Evolutionary conservation across 1,139 yeast species (phyloP), one percentile per base, ranked within the genome.

Genomic region (Blastobotrys serpentis): DNA sequence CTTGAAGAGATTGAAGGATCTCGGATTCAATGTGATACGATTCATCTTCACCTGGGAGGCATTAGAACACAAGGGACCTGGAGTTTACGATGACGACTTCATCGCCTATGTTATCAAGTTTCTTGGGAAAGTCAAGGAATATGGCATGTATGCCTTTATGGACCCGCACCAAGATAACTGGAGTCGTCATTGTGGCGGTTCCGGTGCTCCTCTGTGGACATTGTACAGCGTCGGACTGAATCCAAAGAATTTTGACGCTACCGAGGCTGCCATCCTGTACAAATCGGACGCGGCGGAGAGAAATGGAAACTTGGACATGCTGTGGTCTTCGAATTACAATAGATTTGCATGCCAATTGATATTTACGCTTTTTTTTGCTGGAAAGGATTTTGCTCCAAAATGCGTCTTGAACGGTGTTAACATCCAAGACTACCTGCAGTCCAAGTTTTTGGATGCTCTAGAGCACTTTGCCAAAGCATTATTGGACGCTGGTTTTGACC

Each of bases 141-240:
- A 83, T 18, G 95, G 95, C 0, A 64, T 89, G 18, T 86, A 85
- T 59, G 88, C 87, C 8, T 81, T 86, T 55, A 66, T 89, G 56
- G 96, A 89, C 61, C 85, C 92, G 1, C 97, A 89, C 63, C 97
- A 89, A 64, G 97, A 89, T 64, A 92, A 83, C 18, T 89, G 97
- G 97, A 82, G 92, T 2, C 72, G 96, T 47, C 85, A 74, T 61
- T 73, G 81, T 19, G 96, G 96, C 11, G 97, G 97, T 3, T 82
- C 89, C 50, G 97, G 97, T 16, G 95, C 96, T 2, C 96, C 97
- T 0, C 60, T 86, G 61, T 89, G 97, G 97, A 88, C 96, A 0
- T 66, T 87, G 7, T 82, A 85, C 57, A 90, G 92, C 13, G 95
- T 89, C 1, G 96, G 96, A 0, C 69, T 89, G 36, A 79, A 89